Base-by-base conservation (phyloP, 257 asterid genomes). In the Primulina eburnea region DNA sequence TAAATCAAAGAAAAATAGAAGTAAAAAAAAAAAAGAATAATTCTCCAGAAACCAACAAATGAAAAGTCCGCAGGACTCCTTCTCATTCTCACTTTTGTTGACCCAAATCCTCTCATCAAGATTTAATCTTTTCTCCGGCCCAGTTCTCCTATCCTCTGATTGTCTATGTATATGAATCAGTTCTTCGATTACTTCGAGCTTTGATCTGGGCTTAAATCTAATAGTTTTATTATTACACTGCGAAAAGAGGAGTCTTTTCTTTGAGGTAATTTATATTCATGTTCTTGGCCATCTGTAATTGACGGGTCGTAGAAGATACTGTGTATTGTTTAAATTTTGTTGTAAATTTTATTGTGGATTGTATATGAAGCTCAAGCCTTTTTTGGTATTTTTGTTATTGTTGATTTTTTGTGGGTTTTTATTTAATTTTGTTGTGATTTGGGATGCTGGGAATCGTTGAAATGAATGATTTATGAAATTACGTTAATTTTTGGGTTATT, bases 41-140 rank as follows among this genome's bases (percentile, higher is more conserved):
- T 75, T 75, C 75, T 65, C 66, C 68, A 11, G 18, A 56, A 66
- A 67, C 65, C 73, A 72, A 71, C 75, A 61, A 72, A 73, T 75
- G 71, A 72, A 62, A 67, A 71, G 47, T 74, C 76, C 68, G 61
- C 64, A 61, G 67, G 52, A 67, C 56, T 65, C 35, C 64, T 74
- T 47, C 76, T 43, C 73, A 58, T 71, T 74, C 80, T 64, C 67
- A 30, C 73, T 73, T 71, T 43, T 17, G 8, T 58, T 69, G 32
- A 75, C 74, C 72, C 79, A 56, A 77, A 80, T 71, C 65, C 60
- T 61, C 71, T 52, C 59, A 35, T 58, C 55, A 59, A 79, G 67
- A 71, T 58, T 18, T 62, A 59, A 58, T 72, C 65, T 32, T 10
- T 59, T 32, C 34, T 9, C 32, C 7, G 6, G 10, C 21, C 34